These are phyloP conservation scores for Trichosporon sp. DNA, from an alignment of 1,284 basidiomycete species.

Conservation along the genomic window DNA sequence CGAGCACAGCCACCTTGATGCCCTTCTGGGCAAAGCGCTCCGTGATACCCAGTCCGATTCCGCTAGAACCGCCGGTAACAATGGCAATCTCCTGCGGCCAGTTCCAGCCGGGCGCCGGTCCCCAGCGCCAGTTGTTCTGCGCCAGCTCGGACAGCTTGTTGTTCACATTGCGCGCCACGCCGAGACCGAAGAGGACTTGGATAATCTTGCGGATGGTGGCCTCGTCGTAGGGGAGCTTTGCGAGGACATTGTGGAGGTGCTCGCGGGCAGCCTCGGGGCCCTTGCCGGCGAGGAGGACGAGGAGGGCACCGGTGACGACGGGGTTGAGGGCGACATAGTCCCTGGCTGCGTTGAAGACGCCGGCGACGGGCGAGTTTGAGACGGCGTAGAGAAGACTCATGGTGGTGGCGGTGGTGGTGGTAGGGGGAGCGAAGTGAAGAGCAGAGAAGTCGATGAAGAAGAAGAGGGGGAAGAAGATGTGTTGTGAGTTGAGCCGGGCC, in stretches of 20 bases:
- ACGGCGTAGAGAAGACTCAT: slow-evolving; percentile 7
- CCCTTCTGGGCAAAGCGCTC: slow-evolving; percentile 4
- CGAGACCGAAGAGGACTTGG: slow-evolving; percentile 1
- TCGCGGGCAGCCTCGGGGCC: background rate
- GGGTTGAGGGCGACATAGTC: slow-evolving; percentile 5
- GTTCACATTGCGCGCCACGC: slow-evolving; percentile 3
- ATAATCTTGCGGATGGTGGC: background rate
- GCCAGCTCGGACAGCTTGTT: slow-evolving; percentile 2
- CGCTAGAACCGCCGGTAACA: slow-evolving; percentile 10
- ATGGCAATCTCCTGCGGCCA: slow-evolving; percentile 10
- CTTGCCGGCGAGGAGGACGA: background rate
- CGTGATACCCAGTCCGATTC: slow-evolving; percentile 7
- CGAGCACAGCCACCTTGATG: slow-evolving; percentile 11
- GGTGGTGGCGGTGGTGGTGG: background rate
- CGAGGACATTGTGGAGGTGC: background rate
- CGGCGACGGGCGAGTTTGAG: slow-evolving; percentile 1
- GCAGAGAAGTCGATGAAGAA: background rate
- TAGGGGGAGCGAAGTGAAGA: background rate
- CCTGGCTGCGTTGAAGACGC: background rate
- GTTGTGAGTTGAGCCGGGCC: too few species aligned
- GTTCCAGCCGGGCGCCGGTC: slow-evolving; percentile 8
- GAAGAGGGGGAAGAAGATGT: background rate
- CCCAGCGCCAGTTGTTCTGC: slow-evolving; percentile 6
- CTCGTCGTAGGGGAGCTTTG: background rate
- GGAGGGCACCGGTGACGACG: background rate